A percentile compares a stretch with the other conserved stretches of the same genome.
Conservation (phyloP, 139 green algal species). For the Edaphochlamys debaryana region DNA sequence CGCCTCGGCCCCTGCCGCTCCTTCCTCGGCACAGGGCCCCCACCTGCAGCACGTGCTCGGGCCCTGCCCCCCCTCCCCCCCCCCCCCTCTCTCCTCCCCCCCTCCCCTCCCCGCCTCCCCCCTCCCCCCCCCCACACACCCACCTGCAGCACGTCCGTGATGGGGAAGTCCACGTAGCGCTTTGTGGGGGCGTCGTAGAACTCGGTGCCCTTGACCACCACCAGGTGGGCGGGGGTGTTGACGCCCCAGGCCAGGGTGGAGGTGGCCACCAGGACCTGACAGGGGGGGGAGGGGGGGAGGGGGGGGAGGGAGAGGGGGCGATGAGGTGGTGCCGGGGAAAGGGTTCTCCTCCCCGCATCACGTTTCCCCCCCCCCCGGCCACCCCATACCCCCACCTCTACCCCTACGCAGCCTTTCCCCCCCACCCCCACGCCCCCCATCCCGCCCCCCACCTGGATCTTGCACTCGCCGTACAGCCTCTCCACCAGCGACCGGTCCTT, state of each 20-base stretch:
- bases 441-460: conserved; percentile 84
- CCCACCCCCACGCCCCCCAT: not conserved
- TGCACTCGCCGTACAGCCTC: conserved; percentile 86
- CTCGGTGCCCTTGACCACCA: conserved; percentile 98
- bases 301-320: not conserved
- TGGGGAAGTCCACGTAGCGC: conserved; percentile 96
- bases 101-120: too few relatives aligned
- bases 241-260: conserved; percentile 95
- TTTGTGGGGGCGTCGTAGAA: conserved; percentile 89
- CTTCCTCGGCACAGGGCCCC: too few relatives aligned
- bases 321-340: not conserved
- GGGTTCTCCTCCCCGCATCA: too few relatives aligned
- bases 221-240: conserved; percentile 95
- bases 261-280: conserved; percentile 89
- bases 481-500: conserved; percentile 88
- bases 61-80: too few relatives aligned
- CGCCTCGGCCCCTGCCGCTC: too few relatives aligned
- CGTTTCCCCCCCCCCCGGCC: not conserved
- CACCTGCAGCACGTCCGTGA: conserved; percentile 98
- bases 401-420: not conserved
- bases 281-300: not conserved
- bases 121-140: too few relatives aligned
- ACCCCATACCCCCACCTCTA: not conserved
- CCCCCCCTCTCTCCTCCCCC: too few relatives aligned
- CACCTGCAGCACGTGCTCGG: too few relatives aligned